A percentile compares a stretch with the other conserved stretches of the same genome.
Evolutionary conservation across 2,329 filamentous ascomycete species (phyloP).

Genomic region (Stachybotrys chartarum): DNA sequence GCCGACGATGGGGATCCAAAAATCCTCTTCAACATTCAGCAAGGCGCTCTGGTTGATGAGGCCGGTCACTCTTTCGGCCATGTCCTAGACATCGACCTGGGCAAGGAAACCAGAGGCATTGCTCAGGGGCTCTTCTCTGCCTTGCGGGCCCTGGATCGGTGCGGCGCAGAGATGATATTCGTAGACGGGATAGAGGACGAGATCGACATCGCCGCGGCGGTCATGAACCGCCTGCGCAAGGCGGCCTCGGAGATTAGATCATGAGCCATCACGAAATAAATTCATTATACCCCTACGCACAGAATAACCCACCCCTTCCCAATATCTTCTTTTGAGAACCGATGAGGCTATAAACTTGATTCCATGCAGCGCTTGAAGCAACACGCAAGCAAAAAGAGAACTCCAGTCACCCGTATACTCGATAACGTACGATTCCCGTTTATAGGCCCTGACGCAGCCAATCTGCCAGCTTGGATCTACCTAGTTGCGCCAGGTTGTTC

Average conservation of each 20-base stretch:
- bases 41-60: constrained; percentile 29
- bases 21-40: constrained; percentile 28
- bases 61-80: constrained; percentile 26
- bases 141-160: constrained; percentile 74
- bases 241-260: constrained; percentile 57
- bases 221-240: constrained; percentile 79
- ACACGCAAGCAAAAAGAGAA: constrained; percentile 9
- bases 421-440: constrained; percentile 9
- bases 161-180: constrained; percentile 74
- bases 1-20: constrained; percentile 18
- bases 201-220: constrained; percentile 75
- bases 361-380: constrained; percentile 19
- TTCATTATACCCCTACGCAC: constrained; percentile 10
- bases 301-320: constrained; percentile 8
- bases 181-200: constrained; percentile 82
- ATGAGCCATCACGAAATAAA: constrained; percentile 29
- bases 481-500: constrained; percentile 88
- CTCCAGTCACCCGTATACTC: constrained; percentile 9
- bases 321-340: constrained; percentile 8
- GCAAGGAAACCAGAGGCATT: constrained; percentile 62
- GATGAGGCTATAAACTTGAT: constrained; percentile 11
- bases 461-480: constrained; percentile 85
- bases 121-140: constrained; percentile 85
- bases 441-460: constrained; percentile 79
- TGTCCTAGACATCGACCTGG: constrained; percentile 66